A percentile compares a stretch with the other conserved stretches of the same genome.
These are phyloP conservation scores for Gymnopus androsaceus DNA, from an alignment of 1,284 basidiomycete genomes.

Conservation along the genomic window DNA sequence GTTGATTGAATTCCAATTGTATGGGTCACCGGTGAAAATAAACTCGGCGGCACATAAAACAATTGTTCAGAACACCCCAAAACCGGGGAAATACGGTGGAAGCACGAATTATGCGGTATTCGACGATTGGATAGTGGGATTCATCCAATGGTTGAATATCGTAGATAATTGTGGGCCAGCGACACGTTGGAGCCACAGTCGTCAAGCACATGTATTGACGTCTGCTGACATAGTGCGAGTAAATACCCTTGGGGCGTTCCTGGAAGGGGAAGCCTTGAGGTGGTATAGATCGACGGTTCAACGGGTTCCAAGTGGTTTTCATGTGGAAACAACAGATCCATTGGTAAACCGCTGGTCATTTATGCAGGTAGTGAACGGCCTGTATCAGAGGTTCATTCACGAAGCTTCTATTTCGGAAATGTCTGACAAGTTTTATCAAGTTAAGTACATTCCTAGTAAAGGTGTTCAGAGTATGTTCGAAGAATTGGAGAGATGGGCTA, in stretches of 20 bases:
- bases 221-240: slow-evolving; percentile 5
- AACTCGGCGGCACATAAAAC: slow-evolving; percentile 6
- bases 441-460: not conserved
- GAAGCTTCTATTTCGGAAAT: slow-evolving; percentile 5
- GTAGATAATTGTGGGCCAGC: slow-evolving; percentile 5
- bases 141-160: slow-evolving; percentile 11
- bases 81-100: slow-evolving; percentile 6
- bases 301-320: not conserved
- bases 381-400: slow-evolving; percentile 13
- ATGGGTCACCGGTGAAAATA: not conserved
- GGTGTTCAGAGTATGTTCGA: slow-evolving; percentile 6
- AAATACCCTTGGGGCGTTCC: slow-evolving; percentile 1
- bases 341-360: slow-evolving; percentile 5
- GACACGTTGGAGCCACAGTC: not conserved
- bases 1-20: not conserved
- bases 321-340: not conserved
- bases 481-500: not conserved
- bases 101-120: not conserved
- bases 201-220: not conserved
- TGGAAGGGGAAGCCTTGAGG: not conserved
- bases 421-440: not conserved
- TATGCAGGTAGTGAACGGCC: slow-evolving; percentile 4
- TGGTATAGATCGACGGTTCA: slow-evolving; percentile 7
- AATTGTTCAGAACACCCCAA: slow-evolving; percentile 2
- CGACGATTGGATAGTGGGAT: slow-evolving; percentile 5